Evolutionary conservation across 139 green algal species (phyloP).

Genomic region (Asterochloris erici): DNA sequence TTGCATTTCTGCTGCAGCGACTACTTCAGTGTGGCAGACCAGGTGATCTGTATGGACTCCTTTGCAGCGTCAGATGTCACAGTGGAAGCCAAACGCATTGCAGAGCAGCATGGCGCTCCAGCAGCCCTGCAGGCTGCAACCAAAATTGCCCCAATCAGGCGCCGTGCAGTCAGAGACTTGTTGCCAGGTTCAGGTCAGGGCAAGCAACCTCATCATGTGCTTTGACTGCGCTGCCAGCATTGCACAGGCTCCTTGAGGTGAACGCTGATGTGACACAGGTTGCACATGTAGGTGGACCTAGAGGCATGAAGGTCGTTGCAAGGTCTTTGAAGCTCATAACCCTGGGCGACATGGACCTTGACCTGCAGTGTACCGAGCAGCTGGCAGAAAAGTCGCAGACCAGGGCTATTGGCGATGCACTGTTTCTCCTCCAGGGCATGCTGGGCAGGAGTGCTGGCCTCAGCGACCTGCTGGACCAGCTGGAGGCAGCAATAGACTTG

Average conservation of each 20-base stretch:
- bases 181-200: neutral
- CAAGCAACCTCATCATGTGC: neutral
- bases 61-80: slow-evolving; percentile 51
- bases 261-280: neutral
- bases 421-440: slow-evolving; percentile 28
- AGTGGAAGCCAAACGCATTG: slow-evolving; percentile 32
- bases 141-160: neutral
- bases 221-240: no score
- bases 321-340: slow-evolving; percentile 21
- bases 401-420: slow-evolving; percentile 39
- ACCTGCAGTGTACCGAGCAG: slow-evolving; percentile 46
- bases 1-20: slow-evolving; percentile 15
- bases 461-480: slow-evolving; percentile 26
- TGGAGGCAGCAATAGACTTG: slow-evolving; percentile 32
- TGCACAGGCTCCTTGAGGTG: no score
- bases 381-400: slow-evolving; percentile 60
- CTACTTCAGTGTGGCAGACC: slow-evolving; percentile 62
- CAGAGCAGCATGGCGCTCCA: slow-evolving; percentile 9
- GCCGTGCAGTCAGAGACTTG: neutral
- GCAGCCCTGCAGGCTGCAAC: neutral
- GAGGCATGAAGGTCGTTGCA: slow-evolving; percentile 20
- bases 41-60: slow-evolving; percentile 52
- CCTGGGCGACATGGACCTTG: slow-evolving; percentile 26
- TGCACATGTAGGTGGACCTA: neutral
- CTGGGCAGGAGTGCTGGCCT: neutral